A percentile compares a stretch with the other conserved stretches of the same genome.
Conservation (phyloP, 2,329 filamentous ascomycete genomes). For the Fusarium sp. region DNA sequence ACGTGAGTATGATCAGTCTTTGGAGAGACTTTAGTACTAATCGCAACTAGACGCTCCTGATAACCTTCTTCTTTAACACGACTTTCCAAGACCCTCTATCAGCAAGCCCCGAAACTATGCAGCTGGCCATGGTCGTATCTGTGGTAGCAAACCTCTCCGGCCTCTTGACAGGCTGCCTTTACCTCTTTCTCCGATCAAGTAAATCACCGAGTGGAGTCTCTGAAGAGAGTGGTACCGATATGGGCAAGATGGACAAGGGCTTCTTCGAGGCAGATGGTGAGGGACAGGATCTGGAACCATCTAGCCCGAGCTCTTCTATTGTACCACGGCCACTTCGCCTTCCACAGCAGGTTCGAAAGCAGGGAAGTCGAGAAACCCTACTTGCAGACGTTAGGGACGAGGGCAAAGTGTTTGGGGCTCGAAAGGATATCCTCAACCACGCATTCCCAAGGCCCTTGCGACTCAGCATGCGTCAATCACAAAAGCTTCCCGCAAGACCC, state of each 20-base stretch:
- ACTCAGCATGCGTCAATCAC: conserved; percentile 42
- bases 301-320: conserved; percentile 20
- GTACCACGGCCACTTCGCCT: conserved; percentile 29
- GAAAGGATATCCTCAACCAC: conserved; percentile 37
- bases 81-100: conserved; percentile 60
- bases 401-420: conserved; percentile 50
- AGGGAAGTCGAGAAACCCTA: conserved; percentile 29
- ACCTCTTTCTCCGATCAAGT: conserved; percentile 77
- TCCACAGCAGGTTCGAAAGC: conserved; percentile 26
- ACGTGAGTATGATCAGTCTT: conserved; percentile 60
- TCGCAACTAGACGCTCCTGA: conserved; percentile 66
- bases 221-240: conserved; percentile 49
- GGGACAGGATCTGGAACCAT: conserved; percentile 32
- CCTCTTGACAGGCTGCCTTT: conserved; percentile 75
- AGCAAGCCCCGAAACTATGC: conserved; percentile 60
- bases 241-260: neutral
- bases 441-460: conserved; percentile 36
- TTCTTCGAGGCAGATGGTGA: conserved; percentile 37
- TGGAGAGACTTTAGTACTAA: conserved; percentile 49
- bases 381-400: conserved; percentile 49
- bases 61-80: conserved; percentile 76
- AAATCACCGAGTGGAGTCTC: conserved; percentile 69
- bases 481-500: conserved; percentile 31
- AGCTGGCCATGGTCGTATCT: conserved; percentile 74
- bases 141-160: conserved; percentile 78